These are phyloP conservation scores for Deinandra increscens DNA, from an alignment of 129 eudicot species.

Conservation along the genomic window DNA sequence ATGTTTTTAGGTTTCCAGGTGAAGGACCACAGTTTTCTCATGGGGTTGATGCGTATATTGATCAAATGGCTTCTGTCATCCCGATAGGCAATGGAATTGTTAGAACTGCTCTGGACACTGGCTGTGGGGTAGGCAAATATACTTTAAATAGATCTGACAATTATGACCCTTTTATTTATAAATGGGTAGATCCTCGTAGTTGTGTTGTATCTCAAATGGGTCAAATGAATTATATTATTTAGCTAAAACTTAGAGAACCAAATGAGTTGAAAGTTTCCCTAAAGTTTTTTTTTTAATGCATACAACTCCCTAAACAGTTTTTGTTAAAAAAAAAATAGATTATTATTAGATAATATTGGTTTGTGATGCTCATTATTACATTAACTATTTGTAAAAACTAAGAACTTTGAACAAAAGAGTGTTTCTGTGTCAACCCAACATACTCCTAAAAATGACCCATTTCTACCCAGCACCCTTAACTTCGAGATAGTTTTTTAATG, in stretches of 20 bases:
- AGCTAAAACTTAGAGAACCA: neutral
- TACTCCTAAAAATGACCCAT: neutral
- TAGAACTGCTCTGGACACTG: conserved; percentile 54
- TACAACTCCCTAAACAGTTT: neutral
- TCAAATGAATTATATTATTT: neutral
- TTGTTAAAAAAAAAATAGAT: neutral
- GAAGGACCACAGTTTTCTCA: conserved; percentile 47
- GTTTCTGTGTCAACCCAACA: neutral
- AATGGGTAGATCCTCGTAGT: neutral
- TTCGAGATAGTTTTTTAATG: neutral
- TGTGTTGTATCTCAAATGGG: neutral
- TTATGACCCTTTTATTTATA: neutral
- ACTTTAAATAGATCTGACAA: neutral
- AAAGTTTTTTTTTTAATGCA: neutral
- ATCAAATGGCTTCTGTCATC: conserved; percentile 44
- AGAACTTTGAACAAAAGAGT: neutral
- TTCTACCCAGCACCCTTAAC: neutral
- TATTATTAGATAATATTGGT: neutral
- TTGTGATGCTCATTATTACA: neutral
- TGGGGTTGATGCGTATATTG: conserved; percentile 48
- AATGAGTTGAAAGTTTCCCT: neutral
- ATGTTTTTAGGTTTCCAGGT: conserved; percentile 50
- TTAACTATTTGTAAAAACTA: neutral
- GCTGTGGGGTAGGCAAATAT: conserved; percentile 44
- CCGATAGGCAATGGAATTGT: conserved; percentile 46